Percentiles rank a stretch among this genome's conserved stretches.
Conservation (phyloP, 2,329 filamentous ascomycete species). For the Dothiorella sarmentorum region DNA sequence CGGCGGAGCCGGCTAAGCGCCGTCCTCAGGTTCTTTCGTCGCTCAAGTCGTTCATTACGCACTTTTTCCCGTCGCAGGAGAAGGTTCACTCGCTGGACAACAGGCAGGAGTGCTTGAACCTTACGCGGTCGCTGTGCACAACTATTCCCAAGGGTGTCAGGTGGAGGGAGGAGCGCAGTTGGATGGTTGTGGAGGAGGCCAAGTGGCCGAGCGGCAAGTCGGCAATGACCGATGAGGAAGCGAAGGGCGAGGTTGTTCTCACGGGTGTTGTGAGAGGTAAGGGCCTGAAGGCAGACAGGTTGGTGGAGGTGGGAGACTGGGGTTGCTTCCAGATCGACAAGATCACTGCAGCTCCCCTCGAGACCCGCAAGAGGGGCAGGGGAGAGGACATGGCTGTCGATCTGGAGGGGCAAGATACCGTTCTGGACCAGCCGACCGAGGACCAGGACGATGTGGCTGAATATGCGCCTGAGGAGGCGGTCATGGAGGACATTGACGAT, state of each 20-base stretch:
- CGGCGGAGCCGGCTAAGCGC: conserved; percentile 75
- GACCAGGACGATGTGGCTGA: conserved; percentile 81
- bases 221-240: conserved; percentile 46
- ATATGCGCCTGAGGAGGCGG: conserved; percentile 79
- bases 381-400: conserved; percentile 68
- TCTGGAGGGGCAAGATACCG: conserved; percentile 47
- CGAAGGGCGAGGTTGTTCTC: conserved; percentile 61
- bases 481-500: conserved; percentile 67
- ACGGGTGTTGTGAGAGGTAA: conserved; percentile 84
- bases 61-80: conserved; percentile 90
- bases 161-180: conserved; percentile 93
- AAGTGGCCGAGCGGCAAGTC: conserved; percentile 59
- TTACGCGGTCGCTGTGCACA: conserved; percentile 87
- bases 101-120: conserved; percentile 84
- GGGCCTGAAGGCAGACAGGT: conserved; percentile 80
- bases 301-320: conserved; percentile 91
- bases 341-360: conserved; percentile 72
- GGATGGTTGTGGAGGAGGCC: conserved; percentile 87
- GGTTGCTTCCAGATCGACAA: conserved; percentile 90
- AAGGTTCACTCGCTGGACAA: conserved; percentile 87
- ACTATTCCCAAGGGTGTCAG: conserved; percentile 89
- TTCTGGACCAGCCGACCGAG: conserved; percentile 68
- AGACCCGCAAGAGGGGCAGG: conserved; percentile 53
- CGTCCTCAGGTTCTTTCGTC: conserved; percentile 73
- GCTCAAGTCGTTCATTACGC: conserved; percentile 86